These are phyloP conservation scores for Picea glauca DNA, from an alignment of 75 land plant species.

Conservation along the genomic window DNA sequence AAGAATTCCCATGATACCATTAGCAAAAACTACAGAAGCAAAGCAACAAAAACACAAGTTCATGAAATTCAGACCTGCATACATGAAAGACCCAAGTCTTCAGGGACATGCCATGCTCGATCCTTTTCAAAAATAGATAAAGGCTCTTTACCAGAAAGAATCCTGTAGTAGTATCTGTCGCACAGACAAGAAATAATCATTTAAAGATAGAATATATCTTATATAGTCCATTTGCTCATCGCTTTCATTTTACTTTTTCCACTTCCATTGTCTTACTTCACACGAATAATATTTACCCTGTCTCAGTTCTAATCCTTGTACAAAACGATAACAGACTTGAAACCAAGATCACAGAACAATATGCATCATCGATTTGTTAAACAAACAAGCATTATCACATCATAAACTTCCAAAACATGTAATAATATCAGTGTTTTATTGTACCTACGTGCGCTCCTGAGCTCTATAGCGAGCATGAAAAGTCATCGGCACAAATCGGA, in stretches of 20 bases:
- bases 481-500: conserved; percentile 60
- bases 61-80: conserved; percentile 58
- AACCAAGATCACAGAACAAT: not conserved
- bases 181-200: not conserved
- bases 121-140: conserved; percentile 79
- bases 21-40: not conserved
- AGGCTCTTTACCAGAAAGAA: conserved; percentile 67
- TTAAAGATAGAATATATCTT: not conserved
- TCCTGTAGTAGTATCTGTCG: conserved; percentile 79
- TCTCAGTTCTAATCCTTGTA: not conserved
- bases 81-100: conserved; percentile 55
- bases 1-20: not conserved
- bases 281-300: too few species aligned
- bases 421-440: not conserved
- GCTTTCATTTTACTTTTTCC: not conserved
- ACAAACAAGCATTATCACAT: not conserved
- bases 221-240: not conserved
- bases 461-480: conserved; percentile 95
- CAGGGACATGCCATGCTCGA: conserved; percentile 86
- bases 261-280: not conserved
- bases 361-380: not conserved
- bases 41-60: not conserved
- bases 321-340: not conserved
- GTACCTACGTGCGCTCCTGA: conserved; percentile 90
- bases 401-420: not conserved